These are phyloP conservation scores for Pleoardoris graminearum DNA, from an alignment of 2,329 filamentous ascomycete genomes.

Conservation along the genomic window DNA sequence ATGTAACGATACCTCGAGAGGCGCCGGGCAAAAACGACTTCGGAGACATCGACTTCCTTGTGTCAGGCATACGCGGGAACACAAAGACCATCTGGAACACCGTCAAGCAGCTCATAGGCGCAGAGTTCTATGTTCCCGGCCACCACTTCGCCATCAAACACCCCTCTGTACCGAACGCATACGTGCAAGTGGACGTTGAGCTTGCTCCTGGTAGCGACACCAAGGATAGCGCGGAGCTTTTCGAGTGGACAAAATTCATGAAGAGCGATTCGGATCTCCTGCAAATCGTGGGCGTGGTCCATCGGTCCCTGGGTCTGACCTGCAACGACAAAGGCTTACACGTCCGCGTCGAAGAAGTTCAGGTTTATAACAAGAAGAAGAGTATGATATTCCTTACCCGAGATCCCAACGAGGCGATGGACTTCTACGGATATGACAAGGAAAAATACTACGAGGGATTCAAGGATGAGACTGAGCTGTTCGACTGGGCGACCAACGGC, in stretches of 20 bases:
- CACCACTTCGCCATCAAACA: conserved; percentile 57
- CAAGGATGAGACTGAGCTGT: conserved; percentile 58
- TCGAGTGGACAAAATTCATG: conserved; percentile 69
- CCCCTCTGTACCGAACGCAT: conserved; percentile 31
- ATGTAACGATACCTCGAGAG: conserved; percentile 65
- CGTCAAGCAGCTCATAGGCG: conserved; percentile 52
- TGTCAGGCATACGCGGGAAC: conserved; percentile 40
- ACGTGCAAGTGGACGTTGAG: conserved; percentile 72
- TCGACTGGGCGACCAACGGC: conserved; percentile 62
- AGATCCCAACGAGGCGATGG: conserved; percentile 60
- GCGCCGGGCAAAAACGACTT: conserved; percentile 68
- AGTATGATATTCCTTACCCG: conserved; percentile 63
- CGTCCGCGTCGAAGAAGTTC: conserved; percentile 70
- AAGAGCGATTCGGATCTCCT: conserved; percentile 73
- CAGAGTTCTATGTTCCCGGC: conserved; percentile 37
- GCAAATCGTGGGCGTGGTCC: conserved; percentile 66
- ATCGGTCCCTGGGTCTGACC: conserved; percentile 68
- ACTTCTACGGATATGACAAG: conserved; percentile 64
- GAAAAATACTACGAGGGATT: conserved; percentile 62
- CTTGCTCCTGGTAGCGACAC: conserved; percentile 50
- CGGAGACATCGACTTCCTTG: conserved; percentile 75
- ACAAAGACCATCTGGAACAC: conserved; percentile 27
- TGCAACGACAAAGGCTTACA: conserved; percentile 66
- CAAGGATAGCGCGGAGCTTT: conserved; percentile 27
- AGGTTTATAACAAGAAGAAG: conserved; percentile 59